Conservation (phyloP, 495 filamentous ascomycete genomes). For the Platismatia glauca region DNA sequence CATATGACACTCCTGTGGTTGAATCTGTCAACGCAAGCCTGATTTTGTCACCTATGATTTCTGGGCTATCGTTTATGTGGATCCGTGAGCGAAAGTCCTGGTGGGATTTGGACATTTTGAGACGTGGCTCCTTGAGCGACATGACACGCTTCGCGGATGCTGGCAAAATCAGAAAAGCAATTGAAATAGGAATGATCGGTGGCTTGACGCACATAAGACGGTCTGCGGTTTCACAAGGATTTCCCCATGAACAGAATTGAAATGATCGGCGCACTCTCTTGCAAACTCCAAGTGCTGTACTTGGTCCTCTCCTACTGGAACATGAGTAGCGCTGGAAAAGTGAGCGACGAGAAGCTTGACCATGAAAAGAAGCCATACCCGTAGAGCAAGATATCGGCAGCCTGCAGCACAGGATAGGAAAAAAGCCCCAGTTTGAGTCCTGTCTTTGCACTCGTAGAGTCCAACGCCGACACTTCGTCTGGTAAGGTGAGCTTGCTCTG, state of each 20-base stretch:
- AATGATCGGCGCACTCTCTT: conserved; percentile 69
- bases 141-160: conserved; percentile 76
- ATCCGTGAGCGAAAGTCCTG: conserved; percentile 61
- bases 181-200: neutral
- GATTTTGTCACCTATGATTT: conserved; percentile 57
- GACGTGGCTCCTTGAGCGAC: conserved; percentile 65
- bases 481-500: conserved; percentile 62
- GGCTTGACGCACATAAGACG: conserved; percentile 54
- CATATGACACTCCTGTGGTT: conserved; percentile 53
- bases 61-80: conserved; percentile 60
- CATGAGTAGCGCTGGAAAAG: conserved; percentile 65
- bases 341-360: conserved; percentile 16
- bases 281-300: conserved; percentile 89
- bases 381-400: conserved; percentile 87
- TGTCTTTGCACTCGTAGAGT: conserved; percentile 39
- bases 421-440: conserved; percentile 83
- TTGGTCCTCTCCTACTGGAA: conserved; percentile 93
- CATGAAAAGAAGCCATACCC: conserved; percentile 37
- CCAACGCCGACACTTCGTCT: conserved; percentile 44
- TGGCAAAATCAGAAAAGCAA: conserved; percentile 21
- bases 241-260: conserved; percentile 62
- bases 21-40: conserved; percentile 71
- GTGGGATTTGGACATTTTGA: conserved; percentile 94
- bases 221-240: conserved; percentile 64
- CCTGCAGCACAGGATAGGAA: conserved; percentile 92